Percentiles rank a stretch among this genome's conserved stretches.
phyloP scores from a whole-genome alignment of 208 protist genomes.

The Trypanosoma cruzi region DNA sequence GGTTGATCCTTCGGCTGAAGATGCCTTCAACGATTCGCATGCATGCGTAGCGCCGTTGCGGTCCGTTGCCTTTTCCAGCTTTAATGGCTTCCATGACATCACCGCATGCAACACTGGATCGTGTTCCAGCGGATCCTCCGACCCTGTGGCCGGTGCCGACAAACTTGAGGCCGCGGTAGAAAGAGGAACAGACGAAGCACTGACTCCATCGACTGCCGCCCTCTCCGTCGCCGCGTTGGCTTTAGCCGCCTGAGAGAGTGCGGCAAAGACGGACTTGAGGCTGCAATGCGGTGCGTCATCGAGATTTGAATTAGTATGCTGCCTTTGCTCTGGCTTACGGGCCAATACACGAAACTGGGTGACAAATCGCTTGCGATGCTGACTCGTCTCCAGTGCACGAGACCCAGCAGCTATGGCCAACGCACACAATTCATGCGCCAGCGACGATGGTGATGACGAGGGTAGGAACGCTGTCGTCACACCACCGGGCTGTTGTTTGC shows the following conservation, averaged over 20 bases:
- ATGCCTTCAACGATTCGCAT: neutral
- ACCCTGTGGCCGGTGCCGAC: neutral
- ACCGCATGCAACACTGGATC: conserved; percentile 19
- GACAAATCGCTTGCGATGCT: conserved; percentile 22
- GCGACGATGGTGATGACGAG: neutral
- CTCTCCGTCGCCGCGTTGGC: neutral
- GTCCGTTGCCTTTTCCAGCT: neutral
- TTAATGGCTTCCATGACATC: neutral
- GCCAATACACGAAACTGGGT: conserved; percentile 7
- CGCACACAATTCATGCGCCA: conserved; percentile 23
- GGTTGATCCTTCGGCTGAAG: neutral
- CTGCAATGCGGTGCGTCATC: neutral
- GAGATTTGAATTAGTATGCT: neutral
- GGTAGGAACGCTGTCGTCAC: neutral
- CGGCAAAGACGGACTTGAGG: conserved; percentile 25
- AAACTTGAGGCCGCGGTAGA: neutral
- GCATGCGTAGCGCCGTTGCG: neutral
- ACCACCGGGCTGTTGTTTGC: neutral
- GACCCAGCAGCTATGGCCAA: conserved; percentile 12
- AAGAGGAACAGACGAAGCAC: neutral
- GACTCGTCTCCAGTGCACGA: conserved; percentile 17
- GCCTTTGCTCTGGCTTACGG: neutral
- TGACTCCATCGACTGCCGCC: neutral
- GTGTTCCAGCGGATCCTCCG: neutral
- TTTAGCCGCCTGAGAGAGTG: neutral